phyloP scores from a whole-genome alignment of 805 yeast species.

The Monosporozyma solicola region DNA sequence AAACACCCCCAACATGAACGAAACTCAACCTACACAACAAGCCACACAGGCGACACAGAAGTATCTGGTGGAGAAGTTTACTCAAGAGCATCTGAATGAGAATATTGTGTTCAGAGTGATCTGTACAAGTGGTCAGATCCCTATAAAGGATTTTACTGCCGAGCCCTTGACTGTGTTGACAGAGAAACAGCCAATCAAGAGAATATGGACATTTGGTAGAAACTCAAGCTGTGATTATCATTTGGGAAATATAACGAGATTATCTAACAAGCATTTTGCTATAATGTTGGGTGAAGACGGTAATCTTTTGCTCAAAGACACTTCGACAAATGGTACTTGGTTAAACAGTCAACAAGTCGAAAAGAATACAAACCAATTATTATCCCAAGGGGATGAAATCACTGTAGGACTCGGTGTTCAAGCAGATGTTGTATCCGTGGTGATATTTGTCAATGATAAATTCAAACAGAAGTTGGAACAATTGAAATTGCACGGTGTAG shows the following conservation, averaged over 20 bases:
- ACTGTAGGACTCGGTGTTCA: constrained; percentile 82
- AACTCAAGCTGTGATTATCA: constrained; percentile 52
- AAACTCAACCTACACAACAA: constrained; percentile 37
- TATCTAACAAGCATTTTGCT: constrained; percentile 67
- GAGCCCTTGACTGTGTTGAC: constrained; percentile 25
- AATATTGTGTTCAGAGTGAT: constrained; percentile 46
- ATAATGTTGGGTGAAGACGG: constrained; percentile 57
- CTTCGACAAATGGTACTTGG: constrained; percentile 89
- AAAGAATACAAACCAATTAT: constrained; percentile 67
- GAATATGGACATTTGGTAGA: constrained; percentile 70
- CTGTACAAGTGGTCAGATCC: constrained; percentile 51
- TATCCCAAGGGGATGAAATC: constrained; percentile 89
- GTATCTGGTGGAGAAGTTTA: constrained; percentile 28
- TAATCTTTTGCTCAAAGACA: constrained; percentile 45
- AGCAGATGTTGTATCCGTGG: constrained; percentile 48
- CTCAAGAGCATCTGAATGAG: constrained; percentile 33
- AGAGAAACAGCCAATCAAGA: constrained; percentile 22
- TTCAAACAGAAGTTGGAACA: constrained; percentile 23
- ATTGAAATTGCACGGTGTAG: constrained; percentile 6
- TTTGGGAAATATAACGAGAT: constrained; percentile 51
- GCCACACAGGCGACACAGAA: constrained; percentile 35
- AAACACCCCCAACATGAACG: constrained; percentile 5
- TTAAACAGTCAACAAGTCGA: constrained; percentile 66
- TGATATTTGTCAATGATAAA: constrained; percentile 36
- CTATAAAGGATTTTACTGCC: constrained; percentile 37